Evolutionary conservation across 2,329 filamentous ascomycete species (phyloP), one percentile per base, ranked within the genome.

Genomic region (Polychaeton citri): DNA sequence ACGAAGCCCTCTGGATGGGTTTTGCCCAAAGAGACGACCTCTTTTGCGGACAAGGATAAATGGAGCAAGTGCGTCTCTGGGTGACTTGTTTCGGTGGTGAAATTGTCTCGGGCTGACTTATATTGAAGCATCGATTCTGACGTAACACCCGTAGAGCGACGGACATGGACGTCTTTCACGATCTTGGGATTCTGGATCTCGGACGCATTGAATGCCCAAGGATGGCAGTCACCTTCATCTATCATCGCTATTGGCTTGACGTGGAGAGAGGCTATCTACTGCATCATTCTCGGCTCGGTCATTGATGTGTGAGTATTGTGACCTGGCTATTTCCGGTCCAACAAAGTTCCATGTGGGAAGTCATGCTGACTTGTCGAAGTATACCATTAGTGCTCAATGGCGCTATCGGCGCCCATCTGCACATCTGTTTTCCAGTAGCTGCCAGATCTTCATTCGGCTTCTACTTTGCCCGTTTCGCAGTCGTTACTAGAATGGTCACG

Each of bases 371-470:
- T 28, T 7, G 24, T 4, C 3, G 15, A 5, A 28, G 24, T 3
- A 28, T 36, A 19, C 28, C 30, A 24, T 33, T 30, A 15, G 39
- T 51, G 12, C 37, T 53, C 13, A 54, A 54, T 42, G 70, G 49
- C 20, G 66, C 70, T 10, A 65, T 75, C 32, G 64, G 61, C 20
- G 58, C 59, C 12, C 58, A 60, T 47, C 62, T 71, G 41, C 68
- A 74, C 47, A 60, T 68, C 4, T 69, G 70, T 0, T 75, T 74
- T 45, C 68, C 71, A 1, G 69, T 74, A 6, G 63, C 72, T 18
- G 65, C 66, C 0, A 65, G 71, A 33, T 67, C 69, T 2, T 65
- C 62, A 33, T 75, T 70, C 61, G 71, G 71, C 0, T 74, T 72
- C 54, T 72, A 65, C 61, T 69, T 70, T 36, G 69, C 65, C 17